These are phyloP conservation scores for Acacia pycnantha DNA, from an alignment of 331 rosid genomes.

Conservation along the genomic window DNA sequence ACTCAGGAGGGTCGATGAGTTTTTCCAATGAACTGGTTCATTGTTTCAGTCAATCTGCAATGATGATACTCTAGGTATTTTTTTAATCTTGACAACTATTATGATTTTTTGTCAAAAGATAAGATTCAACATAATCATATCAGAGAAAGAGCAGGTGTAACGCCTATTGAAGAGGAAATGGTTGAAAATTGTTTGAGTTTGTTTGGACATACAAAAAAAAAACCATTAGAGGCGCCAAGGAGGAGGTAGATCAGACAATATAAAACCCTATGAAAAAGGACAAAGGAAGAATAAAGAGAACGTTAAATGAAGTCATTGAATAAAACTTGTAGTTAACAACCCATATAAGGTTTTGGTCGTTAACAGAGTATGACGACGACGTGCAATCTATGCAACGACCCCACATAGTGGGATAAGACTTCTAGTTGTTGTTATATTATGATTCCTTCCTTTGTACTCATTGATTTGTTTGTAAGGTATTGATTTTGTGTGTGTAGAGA, in stretches of 20 bases:
- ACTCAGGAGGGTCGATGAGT: conserved; percentile 27
- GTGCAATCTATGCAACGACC: too few relatives aligned
- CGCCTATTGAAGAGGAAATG: too few relatives aligned
- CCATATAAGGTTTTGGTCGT: too few relatives aligned
- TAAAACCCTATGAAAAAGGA: not conserved
- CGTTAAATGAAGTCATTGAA: not conserved
- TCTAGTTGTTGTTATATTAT: not conserved
- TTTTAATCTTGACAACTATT: not conserved
- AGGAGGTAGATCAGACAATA: too few relatives aligned
- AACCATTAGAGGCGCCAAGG: not conserved
- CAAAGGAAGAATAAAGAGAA: too few relatives aligned
- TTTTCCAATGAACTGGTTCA: conserved; percentile 1
- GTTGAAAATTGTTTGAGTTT: too few relatives aligned
- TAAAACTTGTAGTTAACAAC: too few relatives aligned
- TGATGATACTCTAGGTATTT: not conserved
- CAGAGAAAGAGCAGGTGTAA: too few relatives aligned
- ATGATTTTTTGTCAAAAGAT: not conserved
- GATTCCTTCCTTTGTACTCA: not conserved
- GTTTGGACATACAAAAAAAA: too few relatives aligned
- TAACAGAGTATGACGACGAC: too few relatives aligned
- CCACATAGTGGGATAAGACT: too few relatives aligned
- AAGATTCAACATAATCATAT: too few relatives aligned
- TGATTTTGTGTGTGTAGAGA: not conserved
- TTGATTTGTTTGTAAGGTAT: not conserved
- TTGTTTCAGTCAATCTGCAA: not conserved